Base-by-base conservation (phyloP, 2,329 filamentous ascomycete genomes). In the Alternaria postmessia region DNA sequence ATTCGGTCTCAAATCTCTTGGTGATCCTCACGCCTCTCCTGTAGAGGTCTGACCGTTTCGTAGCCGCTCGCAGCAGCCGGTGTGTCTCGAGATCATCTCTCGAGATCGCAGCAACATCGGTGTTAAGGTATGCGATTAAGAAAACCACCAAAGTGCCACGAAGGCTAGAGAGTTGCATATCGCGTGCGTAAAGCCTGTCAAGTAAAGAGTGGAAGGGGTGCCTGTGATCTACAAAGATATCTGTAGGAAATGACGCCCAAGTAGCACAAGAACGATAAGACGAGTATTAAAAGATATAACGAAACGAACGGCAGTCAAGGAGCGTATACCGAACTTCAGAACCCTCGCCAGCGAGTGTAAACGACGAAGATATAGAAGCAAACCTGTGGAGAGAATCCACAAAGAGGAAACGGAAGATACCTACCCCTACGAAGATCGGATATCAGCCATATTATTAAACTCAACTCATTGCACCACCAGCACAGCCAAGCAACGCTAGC, bases 51-150 rank as follows among this genome's bases (percentile, higher is more conserved):
- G 70, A 65, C 51, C 64, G 66, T 39, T 62, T 73, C 8, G 72
- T 77, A 9, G 74, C 76, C 22, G 76, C 76, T 43, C 67, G 73
- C 41, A 79, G 64, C 16, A 74, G 58, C 38, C 73, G 70, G n/a
- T 71, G 54, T 11, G 62, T 52, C 8, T 61, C 55, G 18, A 12
- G 30, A 11, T 38, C 62, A 52, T 58, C 22, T 14, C 47, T 18
- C 24, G 44, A 26, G 24, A 54, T 38, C 16, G 64, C 57, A 16
- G 46, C 58, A 22, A 59, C 64, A 22, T 67, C 62, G 14, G 46
- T 43, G 36, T 63, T 61, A 7, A 71, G 36, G 51, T 52, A 69
- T 22, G 59, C 66, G 22, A 59, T 63, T 18, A 66, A 32, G 28
- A 69, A 52, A 32, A 71, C 54, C 41, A 60, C 53, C 42, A 62